A percentile compares a stretch with the other conserved stretches of the same genome.
Evolutionary conservation across 345 rosid species (phyloP).

Genomic region (Arabis hirsuta): DNA sequence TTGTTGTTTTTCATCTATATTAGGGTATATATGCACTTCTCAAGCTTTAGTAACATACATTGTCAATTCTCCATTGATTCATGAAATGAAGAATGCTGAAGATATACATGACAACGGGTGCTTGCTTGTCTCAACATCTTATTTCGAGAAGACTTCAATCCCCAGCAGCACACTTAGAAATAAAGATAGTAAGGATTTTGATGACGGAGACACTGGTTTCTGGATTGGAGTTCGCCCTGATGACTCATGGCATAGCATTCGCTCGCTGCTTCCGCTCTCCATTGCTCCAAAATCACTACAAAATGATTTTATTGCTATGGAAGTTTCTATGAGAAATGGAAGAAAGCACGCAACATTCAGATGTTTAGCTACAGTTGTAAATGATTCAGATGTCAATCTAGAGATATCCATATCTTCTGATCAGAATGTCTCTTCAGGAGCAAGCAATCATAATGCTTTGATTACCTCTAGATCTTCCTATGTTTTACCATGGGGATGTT

Average conservation of each 20-base stretch:
- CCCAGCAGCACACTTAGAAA: constrained; percentile 60
- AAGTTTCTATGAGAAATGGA: constrained; percentile 85
- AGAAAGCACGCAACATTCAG: constrained; percentile 92
- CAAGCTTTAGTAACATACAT: constrained; percentile 21
- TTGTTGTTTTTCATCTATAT: constrained; percentile 38
- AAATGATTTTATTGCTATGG: constrained; percentile 78
- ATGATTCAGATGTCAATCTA: constrained; percentile 84
- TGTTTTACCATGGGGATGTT: constrained; percentile 86
- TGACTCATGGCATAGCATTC: constrained; percentile 79
- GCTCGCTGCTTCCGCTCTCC: constrained; percentile 83
- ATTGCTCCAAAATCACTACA: constrained; percentile 72
- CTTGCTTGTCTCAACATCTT: constrained; percentile 73
- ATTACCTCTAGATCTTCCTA: constrained; percentile 72
- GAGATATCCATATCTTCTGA: constrained; percentile 61
- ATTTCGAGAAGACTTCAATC: constrained; percentile 68
- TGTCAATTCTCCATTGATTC: constrained; percentile 43
- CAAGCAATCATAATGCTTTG: constrained; percentile 51
- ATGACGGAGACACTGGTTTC: constrained; percentile 78
- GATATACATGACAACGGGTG: constrained; percentile 60
- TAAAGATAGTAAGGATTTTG: constrained; percentile 49
- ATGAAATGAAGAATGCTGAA: constrained; percentile 55
- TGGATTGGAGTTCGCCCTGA: constrained; percentile 74
- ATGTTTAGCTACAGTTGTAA: constrained; percentile 78
- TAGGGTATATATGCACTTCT: constrained; percentile 19
- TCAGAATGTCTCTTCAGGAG: constrained; percentile 46